Conservation (phyloP, 257 asterid species). For the Forsythia suspensa region DNA sequence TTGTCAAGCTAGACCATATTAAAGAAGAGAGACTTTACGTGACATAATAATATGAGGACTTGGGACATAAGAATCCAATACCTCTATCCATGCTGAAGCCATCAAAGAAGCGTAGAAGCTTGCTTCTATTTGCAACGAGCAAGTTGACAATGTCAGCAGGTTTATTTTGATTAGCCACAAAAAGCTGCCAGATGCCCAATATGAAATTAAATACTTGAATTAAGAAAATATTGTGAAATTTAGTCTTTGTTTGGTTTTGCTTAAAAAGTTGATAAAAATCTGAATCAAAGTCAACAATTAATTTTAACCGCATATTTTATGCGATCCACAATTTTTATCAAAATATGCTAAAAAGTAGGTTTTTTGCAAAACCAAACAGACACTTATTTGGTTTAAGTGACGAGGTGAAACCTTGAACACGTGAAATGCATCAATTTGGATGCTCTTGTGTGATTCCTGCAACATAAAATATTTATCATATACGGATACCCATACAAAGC, state of each 20-base stretch:
- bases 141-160: constrained; percentile 67
- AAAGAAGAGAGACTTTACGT: not conserved
- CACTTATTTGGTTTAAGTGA: not conserved
- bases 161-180: constrained; percentile 86
- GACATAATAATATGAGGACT: not conserved
- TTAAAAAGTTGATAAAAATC: no score
- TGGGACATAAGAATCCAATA: constrained; percentile 3
- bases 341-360: no score
- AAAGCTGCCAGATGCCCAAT: constrained; percentile 51
- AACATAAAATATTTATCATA: constrained; percentile 9
- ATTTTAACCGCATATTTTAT: no score
- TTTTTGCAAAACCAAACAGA: no score
- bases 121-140: constrained; percentile 67
- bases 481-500: not conserved
- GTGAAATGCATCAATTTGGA: constrained; percentile 82
- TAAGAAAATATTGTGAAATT: not conserved
- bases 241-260: no score
- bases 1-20: not conserved
- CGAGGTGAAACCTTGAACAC: constrained; percentile 72
- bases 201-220: not conserved
- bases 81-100: constrained; percentile 70
- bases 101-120: constrained; percentile 64
- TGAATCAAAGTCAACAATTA: no score
- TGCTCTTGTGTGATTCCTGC: constrained; percentile 92
- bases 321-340: no score